Conservation (phyloP, 208 protist species). For the Trypanosoma theileri region DNA sequence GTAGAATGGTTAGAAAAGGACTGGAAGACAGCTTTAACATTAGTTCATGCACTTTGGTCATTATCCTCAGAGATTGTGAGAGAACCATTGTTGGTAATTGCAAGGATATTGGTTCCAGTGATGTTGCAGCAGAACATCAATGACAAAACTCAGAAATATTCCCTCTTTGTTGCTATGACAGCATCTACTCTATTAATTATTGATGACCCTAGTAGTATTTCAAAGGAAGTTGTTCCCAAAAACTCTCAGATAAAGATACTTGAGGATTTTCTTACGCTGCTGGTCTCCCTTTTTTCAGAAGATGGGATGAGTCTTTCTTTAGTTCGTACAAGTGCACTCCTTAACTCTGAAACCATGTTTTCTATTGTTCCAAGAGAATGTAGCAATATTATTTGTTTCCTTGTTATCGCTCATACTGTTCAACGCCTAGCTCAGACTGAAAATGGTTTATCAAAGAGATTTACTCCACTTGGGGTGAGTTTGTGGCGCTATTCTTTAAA, state of each 20-base stretch:
- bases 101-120: conserved; percentile 6
- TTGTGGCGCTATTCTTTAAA: conserved; percentile 33
- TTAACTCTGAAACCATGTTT: neutral
- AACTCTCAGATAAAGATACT: neutral
- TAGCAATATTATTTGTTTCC: conserved; percentile 14
- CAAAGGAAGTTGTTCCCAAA: neutral
- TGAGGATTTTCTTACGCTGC: conserved; percentile 11
- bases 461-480: conserved; percentile 21
- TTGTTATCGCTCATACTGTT: conserved; percentile 25
- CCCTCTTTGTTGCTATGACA: conserved; percentile 7
- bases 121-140: conserved; percentile 10
- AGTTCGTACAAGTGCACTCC: neutral
- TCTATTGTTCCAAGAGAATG: conserved; percentile 13
- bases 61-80: conserved; percentile 15
- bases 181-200: conserved; percentile 18
- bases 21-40: conserved; percentile 18
- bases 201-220: neutral
- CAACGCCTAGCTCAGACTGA: conserved; percentile 21
- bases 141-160: conserved; percentile 1
- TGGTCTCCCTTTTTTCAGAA: conserved; percentile 27
- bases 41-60: conserved; percentile 25
- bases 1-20: conserved; percentile 15
- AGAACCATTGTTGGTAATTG: conserved; percentile 15
- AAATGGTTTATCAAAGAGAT: conserved; percentile 13
- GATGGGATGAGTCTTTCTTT: conserved; percentile 29